Conservation (phyloP, 2,329 filamentous ascomycete genomes). For the Mycogone perniciosa region DNA sequence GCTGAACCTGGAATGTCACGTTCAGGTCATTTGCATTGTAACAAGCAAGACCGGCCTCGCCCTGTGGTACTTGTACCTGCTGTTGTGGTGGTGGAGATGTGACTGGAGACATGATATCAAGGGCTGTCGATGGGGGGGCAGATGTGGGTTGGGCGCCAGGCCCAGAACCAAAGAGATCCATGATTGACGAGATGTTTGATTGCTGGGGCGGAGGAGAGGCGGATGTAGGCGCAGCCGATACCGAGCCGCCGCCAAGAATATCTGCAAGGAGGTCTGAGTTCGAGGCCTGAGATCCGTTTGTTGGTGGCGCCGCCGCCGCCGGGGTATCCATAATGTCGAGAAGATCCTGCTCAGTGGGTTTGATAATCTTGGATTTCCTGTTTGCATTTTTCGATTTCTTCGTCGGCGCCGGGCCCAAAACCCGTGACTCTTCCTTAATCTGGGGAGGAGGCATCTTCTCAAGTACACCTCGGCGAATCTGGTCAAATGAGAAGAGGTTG, state of each 20-base stretch:
- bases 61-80: slow-evolving; percentile 32
- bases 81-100: slow-evolving; percentile 44
- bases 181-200: slow-evolving; percentile 65
- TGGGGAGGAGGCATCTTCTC: slow-evolving; percentile 98
- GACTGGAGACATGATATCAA: slow-evolving; percentile 44
- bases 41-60: slow-evolving; percentile 56
- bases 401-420: slow-evolving; percentile 69
- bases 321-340: slow-evolving; percentile 87
- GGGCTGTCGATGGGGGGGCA: slow-evolving; percentile 34
- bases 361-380: slow-evolving; percentile 68
- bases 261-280: slow-evolving; percentile 86
- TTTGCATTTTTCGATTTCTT: slow-evolving; percentile 64
- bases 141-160: slow-evolving; percentile 30
- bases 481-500: slow-evolving; percentile 87
- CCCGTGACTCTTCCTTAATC: slow-evolving; percentile 90
- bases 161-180: slow-evolving; percentile 72
- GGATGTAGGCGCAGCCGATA: slow-evolving; percentile 34
- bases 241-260: slow-evolving; percentile 66
- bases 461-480: slow-evolving; percentile 80
- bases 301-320: slow-evolving; percentile 45
- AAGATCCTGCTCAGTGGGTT: slow-evolving; percentile 85
- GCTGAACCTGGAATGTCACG: slow-evolving; percentile 76
- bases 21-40: slow-evolving; percentile 83
- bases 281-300: slow-evolving; percentile 50
- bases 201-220: slow-evolving; percentile 45